Conservation (phyloP, 331 rosid species). For the Quercus tomentella region DNA sequence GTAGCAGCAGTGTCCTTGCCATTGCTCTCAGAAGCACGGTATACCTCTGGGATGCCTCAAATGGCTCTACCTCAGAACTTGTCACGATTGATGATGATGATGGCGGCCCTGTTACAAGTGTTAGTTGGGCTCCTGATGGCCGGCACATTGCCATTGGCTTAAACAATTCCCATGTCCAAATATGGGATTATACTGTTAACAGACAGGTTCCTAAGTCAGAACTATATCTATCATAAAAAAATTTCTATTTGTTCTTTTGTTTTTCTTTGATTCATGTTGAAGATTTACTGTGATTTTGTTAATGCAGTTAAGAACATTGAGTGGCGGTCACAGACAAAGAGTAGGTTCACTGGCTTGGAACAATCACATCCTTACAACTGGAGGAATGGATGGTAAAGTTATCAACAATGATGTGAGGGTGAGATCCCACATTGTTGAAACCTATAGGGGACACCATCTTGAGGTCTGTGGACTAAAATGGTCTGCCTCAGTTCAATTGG, state of each 20-base stretch:
- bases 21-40: conserved; percentile 68
- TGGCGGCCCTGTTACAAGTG: conserved; percentile 74
- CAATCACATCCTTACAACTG: conserved; percentile 74
- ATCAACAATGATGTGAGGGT: conserved; percentile 61
- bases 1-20: conserved; percentile 56
- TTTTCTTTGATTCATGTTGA: background rate
- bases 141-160: conserved; percentile 74
- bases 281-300: conserved; percentile 7
- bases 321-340: conserved; percentile 61
- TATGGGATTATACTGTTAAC: conserved; percentile 68
- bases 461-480: conserved; percentile 52
- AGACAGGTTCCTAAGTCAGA: conserved; percentile 31
- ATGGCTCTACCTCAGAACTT: conserved; percentile 63
- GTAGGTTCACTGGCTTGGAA: conserved; percentile 89
- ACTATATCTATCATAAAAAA: background rate
- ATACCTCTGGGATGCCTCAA: conserved; percentile 75
- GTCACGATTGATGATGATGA: conserved; percentile 62
- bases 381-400: conserved; percentile 76
- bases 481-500: conserved; percentile 42
- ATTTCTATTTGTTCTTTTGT: background rate
- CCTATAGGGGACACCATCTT: conserved; percentile 39
- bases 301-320: conserved; percentile 59
- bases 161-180: conserved; percentile 71
- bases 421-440: conserved; percentile 35
- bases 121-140: conserved; percentile 92